These are phyloP conservation scores for Inosperma sp. DNA, from an alignment of 768 basidiomycete genomes.

Conservation along the genomic window DNA sequence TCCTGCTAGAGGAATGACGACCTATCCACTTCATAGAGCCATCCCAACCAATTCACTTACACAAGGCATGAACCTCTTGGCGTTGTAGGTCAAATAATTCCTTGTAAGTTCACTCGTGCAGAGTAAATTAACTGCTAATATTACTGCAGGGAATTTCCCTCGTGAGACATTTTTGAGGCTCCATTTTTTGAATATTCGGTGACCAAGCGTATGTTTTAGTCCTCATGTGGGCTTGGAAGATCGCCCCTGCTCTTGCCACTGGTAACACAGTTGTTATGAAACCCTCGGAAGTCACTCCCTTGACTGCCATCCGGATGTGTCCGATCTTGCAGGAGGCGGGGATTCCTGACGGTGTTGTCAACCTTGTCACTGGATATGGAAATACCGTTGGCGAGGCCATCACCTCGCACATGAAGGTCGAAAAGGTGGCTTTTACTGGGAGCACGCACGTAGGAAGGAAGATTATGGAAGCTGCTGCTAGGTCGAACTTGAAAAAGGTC, in stretches of 20 bases:
- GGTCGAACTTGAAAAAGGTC: no score
- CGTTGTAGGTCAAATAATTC: constrained; percentile 49
- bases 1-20: background rate
- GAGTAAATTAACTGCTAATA: background rate
- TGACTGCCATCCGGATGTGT: no score
- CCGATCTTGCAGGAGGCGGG: constrained; percentile 65
- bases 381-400: no score
- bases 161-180: background rate
- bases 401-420: no score
- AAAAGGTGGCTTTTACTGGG: constrained; percentile 78
- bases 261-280: constrained; percentile 70
- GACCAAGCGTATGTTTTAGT: background rate
- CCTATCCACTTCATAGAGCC: constrained; percentile 41
- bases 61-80: no score
- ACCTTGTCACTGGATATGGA: no score
- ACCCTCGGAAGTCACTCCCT: no score
- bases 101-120: constrained; percentile 51
- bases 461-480: constrained; percentile 65
- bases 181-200: background rate
- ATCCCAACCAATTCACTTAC: no score
- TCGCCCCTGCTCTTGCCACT: constrained; percentile 71
- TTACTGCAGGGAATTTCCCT: constrained; percentile 6
- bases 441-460: constrained; percentile 67
- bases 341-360: constrained; percentile 74
- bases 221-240: constrained; percentile 60